Conservation (phyloP, 495 filamentous ascomycete species). For the Margaritispora aquatica region DNA sequence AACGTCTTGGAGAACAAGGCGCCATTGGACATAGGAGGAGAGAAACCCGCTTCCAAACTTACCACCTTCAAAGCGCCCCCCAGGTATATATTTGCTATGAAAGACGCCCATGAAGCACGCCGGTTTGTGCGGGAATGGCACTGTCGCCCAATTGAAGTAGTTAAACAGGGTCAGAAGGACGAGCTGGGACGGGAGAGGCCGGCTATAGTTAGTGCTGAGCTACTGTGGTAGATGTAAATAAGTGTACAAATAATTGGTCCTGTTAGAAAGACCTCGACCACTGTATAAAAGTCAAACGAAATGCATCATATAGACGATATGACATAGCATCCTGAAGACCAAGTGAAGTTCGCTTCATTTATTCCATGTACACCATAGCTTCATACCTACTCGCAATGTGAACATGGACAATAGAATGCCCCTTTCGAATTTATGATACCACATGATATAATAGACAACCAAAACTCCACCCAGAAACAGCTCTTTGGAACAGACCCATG, state of each 20-base stretch:
- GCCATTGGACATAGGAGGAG: not conserved
- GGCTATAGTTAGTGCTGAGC: slow-evolving; percentile 35
- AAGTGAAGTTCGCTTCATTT: not conserved
- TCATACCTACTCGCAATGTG: slow-evolving; percentile 2
- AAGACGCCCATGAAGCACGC: slow-evolving; percentile 40
- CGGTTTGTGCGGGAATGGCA: slow-evolving; percentile 55
- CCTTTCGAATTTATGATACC: slow-evolving; percentile 21
- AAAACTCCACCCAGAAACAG: slow-evolving; percentile 26
- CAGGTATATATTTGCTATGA: slow-evolving; percentile 45
- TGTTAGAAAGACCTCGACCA: too few species aligned
- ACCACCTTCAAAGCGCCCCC: slow-evolving; percentile 8
- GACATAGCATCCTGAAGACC: too few species aligned
- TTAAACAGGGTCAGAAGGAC: not conserved
- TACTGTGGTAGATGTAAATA: slow-evolving; percentile 38
- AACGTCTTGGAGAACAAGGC: not conserved
- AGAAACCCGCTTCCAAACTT: not conserved
- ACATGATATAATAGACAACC: slow-evolving; percentile 20
- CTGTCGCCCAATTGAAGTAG: slow-evolving; percentile 33
- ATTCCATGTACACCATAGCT: not conserved
- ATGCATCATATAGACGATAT: too few species aligned
- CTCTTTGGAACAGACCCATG: slow-evolving; percentile 9
- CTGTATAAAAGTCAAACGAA: too few species aligned
- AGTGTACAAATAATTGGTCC: not conserved
- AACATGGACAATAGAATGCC: slow-evolving; percentile 12
- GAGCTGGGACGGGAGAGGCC: slow-evolving; percentile 12